Conservation (phyloP, 2,329 filamentous ascomycete species). For the Monosporascus ibericus region DNA sequence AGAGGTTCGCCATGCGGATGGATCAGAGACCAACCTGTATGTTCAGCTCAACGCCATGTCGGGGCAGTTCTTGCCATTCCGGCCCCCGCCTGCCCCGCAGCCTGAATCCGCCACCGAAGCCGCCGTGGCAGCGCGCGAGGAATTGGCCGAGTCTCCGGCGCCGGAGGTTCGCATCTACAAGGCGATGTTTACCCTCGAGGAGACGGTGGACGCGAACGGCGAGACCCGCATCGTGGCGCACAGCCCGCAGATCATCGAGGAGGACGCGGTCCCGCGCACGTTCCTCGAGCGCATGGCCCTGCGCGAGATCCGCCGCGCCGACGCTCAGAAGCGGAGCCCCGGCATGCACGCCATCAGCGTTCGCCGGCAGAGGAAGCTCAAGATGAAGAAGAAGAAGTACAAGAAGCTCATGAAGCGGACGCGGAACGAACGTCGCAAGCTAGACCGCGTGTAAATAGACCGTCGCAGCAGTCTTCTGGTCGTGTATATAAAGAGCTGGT, state of each 20-base stretch:
- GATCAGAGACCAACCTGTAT: constrained; percentile 52
- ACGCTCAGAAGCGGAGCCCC: constrained; percentile 40
- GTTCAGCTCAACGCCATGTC: constrained; percentile 64
- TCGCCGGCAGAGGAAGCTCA: constrained; percentile 84
- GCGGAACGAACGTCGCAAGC: constrained; percentile 78
- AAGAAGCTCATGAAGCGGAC: constrained; percentile 98
- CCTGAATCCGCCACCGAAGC: constrained; percentile 41
- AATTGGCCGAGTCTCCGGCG: constrained; percentile 20
- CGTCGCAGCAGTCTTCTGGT: no score
- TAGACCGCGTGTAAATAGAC: constrained; percentile 55
- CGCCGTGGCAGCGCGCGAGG: constrained; percentile 27
- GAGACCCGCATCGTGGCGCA: constrained; percentile 56
- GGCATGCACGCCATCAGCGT: constrained; percentile 81
- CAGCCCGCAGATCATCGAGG: constrained; percentile 50
- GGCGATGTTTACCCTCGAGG: constrained; percentile 61
- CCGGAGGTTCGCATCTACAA: constrained; percentile 54
- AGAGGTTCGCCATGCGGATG: constrained; percentile 50
- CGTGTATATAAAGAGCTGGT: constrained; percentile 11
- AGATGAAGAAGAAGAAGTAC: constrained; percentile 99
- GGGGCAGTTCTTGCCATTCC: constrained; percentile 71
- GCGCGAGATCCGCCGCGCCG: constrained; percentile 55
- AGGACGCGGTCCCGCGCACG: constrained; percentile 36
- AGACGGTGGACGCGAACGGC: constrained; percentile 54
- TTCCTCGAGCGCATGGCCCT: constrained; percentile 68
- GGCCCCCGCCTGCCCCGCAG: constrained; percentile 73